phyloP scores from a whole-genome alignment of 805 yeast species.

The Saccharomycopsis capsularis region DNA sequence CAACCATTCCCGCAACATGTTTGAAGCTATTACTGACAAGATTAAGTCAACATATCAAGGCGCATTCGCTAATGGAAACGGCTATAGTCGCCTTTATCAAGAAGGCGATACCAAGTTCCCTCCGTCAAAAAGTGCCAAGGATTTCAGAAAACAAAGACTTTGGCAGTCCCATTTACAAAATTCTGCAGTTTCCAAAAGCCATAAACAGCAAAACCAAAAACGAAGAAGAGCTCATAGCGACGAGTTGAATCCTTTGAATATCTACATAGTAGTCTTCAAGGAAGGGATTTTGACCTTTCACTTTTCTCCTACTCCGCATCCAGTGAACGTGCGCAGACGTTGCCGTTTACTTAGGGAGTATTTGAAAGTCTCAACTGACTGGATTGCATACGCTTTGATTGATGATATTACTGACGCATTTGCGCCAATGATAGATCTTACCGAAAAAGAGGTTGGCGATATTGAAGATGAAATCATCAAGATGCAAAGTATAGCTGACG shows the following conservation, averaged over 20 bases:
- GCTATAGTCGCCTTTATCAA: no score
- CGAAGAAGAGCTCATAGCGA: no score
- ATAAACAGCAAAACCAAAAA: constrained; percentile 22
- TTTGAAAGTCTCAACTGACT: constrained; percentile 70
- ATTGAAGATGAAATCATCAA: constrained; percentile 49
- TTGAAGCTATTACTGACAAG: background rate
- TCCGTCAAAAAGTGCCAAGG: background rate
- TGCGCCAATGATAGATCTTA: constrained; percentile 71
- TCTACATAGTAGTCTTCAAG: constrained; percentile 64
- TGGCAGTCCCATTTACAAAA: no score
- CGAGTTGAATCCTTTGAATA: constrained; percentile 48
- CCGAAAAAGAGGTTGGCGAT: constrained; percentile 76
- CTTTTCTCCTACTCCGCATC: constrained; percentile 59
- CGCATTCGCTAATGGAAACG: background rate
- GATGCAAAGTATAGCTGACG: constrained; percentile 22
- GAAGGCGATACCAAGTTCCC: no score
- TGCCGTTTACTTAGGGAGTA: constrained; percentile 73
- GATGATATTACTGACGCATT: constrained; percentile 84
- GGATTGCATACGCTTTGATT: constrained; percentile 76
- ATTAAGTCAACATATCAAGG: background rate
- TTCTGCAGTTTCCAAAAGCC: background rate
- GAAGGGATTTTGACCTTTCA: constrained; percentile 66
- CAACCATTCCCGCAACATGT: background rate
- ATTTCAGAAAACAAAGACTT: constrained; percentile 1
- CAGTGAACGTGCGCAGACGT: constrained; percentile 75